Evolutionary conservation across 1,139 yeast genomes (phyloP).

Genomic region (Hansenula sp.): DNA sequence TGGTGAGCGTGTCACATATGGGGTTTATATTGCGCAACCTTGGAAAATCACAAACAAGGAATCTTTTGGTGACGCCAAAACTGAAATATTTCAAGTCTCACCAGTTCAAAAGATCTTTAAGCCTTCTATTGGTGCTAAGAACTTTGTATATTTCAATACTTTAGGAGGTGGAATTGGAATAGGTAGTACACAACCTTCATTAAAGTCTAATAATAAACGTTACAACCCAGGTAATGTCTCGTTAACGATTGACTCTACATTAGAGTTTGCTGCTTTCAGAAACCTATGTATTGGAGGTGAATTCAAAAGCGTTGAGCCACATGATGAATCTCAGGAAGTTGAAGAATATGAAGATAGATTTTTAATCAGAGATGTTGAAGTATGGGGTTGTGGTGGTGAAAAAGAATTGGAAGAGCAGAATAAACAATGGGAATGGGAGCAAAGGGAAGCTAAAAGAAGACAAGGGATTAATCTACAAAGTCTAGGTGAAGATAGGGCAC

Average conservation of each 20-base stretch:
- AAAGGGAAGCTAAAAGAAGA: slow-evolving; percentile 75
- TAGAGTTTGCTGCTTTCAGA: slow-evolving; percentile 80
- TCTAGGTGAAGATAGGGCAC: slow-evolving; percentile 78
- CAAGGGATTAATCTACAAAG: slow-evolving; percentile 62
- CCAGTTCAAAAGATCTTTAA: slow-evolving; percentile 62
- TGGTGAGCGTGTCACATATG: slow-evolving; percentile 45
- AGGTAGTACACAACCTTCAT: slow-evolving; percentile 62
- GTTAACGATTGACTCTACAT: slow-evolving; percentile 67
- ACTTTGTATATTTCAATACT: slow-evolving; percentile 57
- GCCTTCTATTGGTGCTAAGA: slow-evolving; percentile 25
- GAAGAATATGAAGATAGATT: slow-evolving; percentile 65
- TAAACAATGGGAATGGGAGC: slow-evolving; percentile 89
- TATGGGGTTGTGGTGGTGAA: slow-evolving; percentile 86
- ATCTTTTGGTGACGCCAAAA: slow-evolving; percentile 61
- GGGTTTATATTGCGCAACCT: slow-evolving; percentile 60
- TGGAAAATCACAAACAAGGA: slow-evolving; percentile 76
- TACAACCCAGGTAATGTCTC: slow-evolving; percentile 68
- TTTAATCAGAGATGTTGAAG: slow-evolving; percentile 72
- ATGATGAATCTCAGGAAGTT: slow-evolving; percentile 16
- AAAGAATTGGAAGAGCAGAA: slow-evolving; percentile 74
- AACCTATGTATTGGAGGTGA: slow-evolving; percentile 56
- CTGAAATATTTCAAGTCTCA: slow-evolving; percentile 55
- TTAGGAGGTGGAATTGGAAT: slow-evolving; percentile 77
- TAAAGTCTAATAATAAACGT: slow-evolving; percentile 40
- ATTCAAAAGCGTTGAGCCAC: slow-evolving; percentile 30